Evolutionary conservation across 805 yeast species (phyloP).

Genomic region (Trichomonascus vanleenenianus): DNA sequence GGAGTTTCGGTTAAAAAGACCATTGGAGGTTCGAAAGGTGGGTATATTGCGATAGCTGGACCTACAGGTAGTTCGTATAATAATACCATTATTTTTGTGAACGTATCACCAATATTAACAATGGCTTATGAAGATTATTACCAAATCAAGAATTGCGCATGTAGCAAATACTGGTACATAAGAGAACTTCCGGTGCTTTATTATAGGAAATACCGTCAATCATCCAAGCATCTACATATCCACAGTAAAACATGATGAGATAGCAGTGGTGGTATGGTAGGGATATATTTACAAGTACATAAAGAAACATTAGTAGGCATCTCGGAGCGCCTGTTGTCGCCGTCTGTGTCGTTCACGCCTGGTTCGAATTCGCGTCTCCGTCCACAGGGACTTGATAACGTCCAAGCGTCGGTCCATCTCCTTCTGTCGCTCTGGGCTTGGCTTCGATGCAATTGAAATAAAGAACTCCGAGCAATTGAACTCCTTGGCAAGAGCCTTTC

Average conservation of each 20-base stretch:
- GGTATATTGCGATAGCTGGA: no score
- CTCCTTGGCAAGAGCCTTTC: constrained; percentile 51
- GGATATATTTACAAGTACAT: background rate
- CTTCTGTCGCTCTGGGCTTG: constrained; percentile 30
- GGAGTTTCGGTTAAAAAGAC: no score
- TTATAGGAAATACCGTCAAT: no score
- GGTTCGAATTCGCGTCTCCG: constrained; percentile 39
- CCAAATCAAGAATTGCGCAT: no score
- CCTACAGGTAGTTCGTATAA: no score
- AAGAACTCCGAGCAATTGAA: constrained; percentile 46
- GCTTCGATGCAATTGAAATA: constrained; percentile 44
- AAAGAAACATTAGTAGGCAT: constrained; percentile 30
- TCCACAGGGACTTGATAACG: constrained; percentile 43
- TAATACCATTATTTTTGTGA: no score
- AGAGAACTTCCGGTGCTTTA: no score
- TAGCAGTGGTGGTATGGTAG: background rate
- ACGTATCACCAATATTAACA: no score
- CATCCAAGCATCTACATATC: no score
- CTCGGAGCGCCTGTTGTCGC: constrained; percentile 55
- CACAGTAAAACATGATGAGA: constrained; percentile 5
- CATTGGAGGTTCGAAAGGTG: no score
- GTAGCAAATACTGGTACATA: no score
- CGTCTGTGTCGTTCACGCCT: constrained; percentile 53
- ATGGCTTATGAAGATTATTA: no score
- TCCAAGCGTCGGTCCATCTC: constrained; percentile 43